Conservation (phyloP, 2,329 filamentous ascomycete species). For the Colletotrichum agaves region DNA sequence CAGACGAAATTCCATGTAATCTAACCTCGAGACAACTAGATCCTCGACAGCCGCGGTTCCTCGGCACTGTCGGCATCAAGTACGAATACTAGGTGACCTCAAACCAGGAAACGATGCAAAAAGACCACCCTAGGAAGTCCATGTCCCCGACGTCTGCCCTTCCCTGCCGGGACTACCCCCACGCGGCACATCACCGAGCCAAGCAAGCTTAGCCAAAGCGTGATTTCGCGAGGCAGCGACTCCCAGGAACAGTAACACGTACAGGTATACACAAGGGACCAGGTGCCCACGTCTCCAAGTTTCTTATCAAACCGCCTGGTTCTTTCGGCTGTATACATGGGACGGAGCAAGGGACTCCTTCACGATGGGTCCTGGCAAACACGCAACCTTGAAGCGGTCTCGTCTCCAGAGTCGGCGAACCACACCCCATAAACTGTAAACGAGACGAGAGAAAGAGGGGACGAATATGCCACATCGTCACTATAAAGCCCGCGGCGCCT, state of each 20-base stretch:
- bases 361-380: constrained; percentile 5
- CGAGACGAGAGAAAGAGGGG: constrained; percentile 2
- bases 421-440: constrained; percentile 5
- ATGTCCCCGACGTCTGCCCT: constrained; percentile 22
- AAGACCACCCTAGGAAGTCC: not conserved
- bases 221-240: not conserved
- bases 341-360: constrained; percentile 21
- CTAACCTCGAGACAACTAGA: not conserved
- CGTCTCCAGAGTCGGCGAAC: not conserved
- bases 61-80: constrained; percentile 2
- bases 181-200: constrained; percentile 22
- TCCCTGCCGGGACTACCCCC: constrained; percentile 22
- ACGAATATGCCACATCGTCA: not conserved
- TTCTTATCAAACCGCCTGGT: not conserved
- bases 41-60: not conserved
- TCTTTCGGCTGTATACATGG: constrained; percentile 23
- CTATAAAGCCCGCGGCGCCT: constrained; percentile 23
- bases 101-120: constrained; percentile 1
- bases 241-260: too few species aligned
- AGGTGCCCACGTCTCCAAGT: not conserved
- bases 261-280: too few species aligned
- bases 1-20: constrained; percentile 5
- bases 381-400: not conserved
- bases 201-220: constrained; percentile 22
- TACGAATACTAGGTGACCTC: not conserved